Base-by-base conservation (phyloP, 2,329 filamentous ascomycete genomes). In the Plenodomus biglobosus region DNA sequence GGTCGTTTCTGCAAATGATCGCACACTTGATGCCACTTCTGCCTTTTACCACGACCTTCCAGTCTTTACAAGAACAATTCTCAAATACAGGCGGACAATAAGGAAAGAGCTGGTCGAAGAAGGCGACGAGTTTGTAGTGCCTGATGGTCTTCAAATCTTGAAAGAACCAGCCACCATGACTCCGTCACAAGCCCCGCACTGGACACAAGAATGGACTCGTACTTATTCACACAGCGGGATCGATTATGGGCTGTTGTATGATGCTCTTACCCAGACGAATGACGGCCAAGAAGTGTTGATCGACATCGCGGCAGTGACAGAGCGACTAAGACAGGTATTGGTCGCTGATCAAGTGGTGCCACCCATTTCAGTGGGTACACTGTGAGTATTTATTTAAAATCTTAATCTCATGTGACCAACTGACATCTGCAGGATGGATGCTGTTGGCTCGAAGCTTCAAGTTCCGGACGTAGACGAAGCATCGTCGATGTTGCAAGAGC, bases 401-500 rank as follows among this genome's bases (percentile, higher is more conserved):
- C 3, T 18, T 1, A 24, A 15, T 16, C 10, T n/a, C 17, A 32
- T 11, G 8, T 32, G 27, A 32, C 13, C 3, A 8, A 45, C 59
- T 58, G 43, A 58, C 24, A 24, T 6, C 4, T 0, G 2, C 34
- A 68, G 62, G 24, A 50, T 66, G 36, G 67, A 71, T 10, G 48
- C 56, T 38, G 47, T 56, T 3, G 46, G 47, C 16, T 34, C 37
- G 17, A 37, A 42, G 1, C 38, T 69, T 1, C 38, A 50, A 10
- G 60, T 71, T 3, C 21, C 52, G 6, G 68, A 72, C 36, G 46
- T 72, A 32, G 69, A 71, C 30, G 57, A 64, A 19, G 61, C 61
- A 1, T 70, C 67, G 3, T 45, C 49, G 1, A 48, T 48, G 6
- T 34, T 72, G 2, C 45, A 61, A 17, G 47, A 59, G 3, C 42